Evolutionary conservation across 2,329 filamentous ascomycete genomes (phyloP), one percentile per base, ranked within the genome.

Genomic region (Clarireedia hainanense): DNA sequence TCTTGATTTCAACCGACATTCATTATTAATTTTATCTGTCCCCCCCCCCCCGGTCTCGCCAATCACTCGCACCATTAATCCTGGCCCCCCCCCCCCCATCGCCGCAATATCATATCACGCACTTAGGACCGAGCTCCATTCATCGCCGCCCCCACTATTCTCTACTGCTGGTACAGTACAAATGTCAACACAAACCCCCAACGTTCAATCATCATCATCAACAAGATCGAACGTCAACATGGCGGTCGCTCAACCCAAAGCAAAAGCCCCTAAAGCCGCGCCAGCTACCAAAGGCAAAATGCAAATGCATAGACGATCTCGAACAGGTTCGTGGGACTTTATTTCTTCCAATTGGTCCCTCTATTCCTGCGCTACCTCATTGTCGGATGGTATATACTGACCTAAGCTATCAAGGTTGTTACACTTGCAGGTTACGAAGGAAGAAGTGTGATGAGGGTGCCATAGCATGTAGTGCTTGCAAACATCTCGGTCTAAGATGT

Each of bases 291-390:
- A 88, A 74, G 76, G 81, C 69, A 86, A 88, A 74, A 75, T 84
- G 67, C 92, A 95, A 77, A 91, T 94, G 85, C 92, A 96, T 74
- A 85, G 91, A 72, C 84, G 92, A 69, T 96, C 92, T 73, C 85
- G 92, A 75, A 95, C 91, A 83, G 91, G 91, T 96, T 80, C 69
- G 86, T 81, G 43, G 58, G 54, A 58, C 60, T 65, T 63, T 34
- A 48, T 40, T 59, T 65, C 60, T 60, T 63, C 68, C 66, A 66
- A 53, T 58, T 52, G 67, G 85, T 83, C 83, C 14, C 34, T 45
- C 24, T 50, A 49, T 48, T 30, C 20, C 24, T 50, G 27, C 85
- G 82, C 9, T 40, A 43, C 24, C 39, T 54, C 46, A 6, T 55
- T 47, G 27, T 27, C 56, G 51, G 15, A 47, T 73, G 86, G 82